Evolutionary conservation across 2,329 filamentous ascomycete genomes (phyloP), one percentile per base, ranked within the genome.

Genomic region (Diplodia mutila): DNA sequence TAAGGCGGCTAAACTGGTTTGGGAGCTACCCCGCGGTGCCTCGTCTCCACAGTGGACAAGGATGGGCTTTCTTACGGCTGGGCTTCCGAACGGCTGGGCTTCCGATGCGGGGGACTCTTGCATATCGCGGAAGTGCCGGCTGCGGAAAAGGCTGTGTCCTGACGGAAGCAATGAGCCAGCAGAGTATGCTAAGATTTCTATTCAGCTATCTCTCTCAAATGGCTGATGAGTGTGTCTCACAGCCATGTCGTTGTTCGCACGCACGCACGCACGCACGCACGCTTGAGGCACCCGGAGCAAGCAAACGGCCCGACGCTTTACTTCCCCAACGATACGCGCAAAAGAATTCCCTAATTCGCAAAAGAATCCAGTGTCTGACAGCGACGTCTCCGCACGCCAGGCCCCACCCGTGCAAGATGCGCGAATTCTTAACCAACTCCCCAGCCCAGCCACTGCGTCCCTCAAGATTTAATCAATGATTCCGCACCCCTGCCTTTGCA

Each of bases 401-500:
- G 42, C 57, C 46, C 57, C 39, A 61, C 39, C 6, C 16, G 6
- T 8, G 39, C 39, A 48, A 32, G 8, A 8, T 32, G 29, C 29
- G 29, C 29, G 29, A 32, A 32, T 32, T 32, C 29, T 9, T 32
- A 32, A 32, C 29, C 9, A 8, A 32, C n/a, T 32, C 7, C 29
- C 29, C 29, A 32, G 29, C 29, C 29, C n/a, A n/a, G 9, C 29
- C 29, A 32, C 29, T 32, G 29, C 29, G 34, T 46, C 21, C 18
- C 42, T 3, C 42, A 23, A 32, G 25, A 34, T 11, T 8, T 6
- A 21, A 42, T 51, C 46, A 63, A n/a, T 63, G 59, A 37, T 63
- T 63, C 59, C 59, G 59, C n/a, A 63, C 59, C 27, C 59, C 59
- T 9, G 59, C 59, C 59, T 37, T 63, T n/a, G 59, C 59, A 18